Base-by-base conservation (phyloP, 371 early-diverging fungal species). In the Mortierella polycephala region DNA sequence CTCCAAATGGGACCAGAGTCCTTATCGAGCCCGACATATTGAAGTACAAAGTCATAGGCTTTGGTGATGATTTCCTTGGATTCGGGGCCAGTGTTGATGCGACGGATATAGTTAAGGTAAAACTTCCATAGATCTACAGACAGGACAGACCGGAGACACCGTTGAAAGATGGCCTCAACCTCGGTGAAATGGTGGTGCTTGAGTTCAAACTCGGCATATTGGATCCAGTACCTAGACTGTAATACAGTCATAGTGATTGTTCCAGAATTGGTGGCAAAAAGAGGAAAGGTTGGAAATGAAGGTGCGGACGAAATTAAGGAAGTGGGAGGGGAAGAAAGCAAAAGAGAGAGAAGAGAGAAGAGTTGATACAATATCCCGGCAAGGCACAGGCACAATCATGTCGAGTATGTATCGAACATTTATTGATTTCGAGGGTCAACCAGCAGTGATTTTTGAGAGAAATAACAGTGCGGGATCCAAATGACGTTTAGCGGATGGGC, bases 1-100 rank as follows among this genome's bases (percentile, higher is more conserved):
- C 85, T 81, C 99, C 99, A 98, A 45, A 98, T 90, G 39, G 86
- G 82, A 0, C 96, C 96, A 14, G 97, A 89, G 46, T 96, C 95
- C 62, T 90, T 91, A 81, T 98, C 98, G n/a, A 89, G 81, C 9
- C 98, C 99, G 40, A 97, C 89, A 69, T 94, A 91, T 58, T 89
- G 85, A 18, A 98, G 83, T 9, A 94, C 96, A 81, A 91, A 94
- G 71, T 96, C 96, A 84, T 91, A 98, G 7, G 96, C 93, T 71
- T 93, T 89, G 74, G 85, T 85, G 69, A 98, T 91, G 37, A 90
- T 90, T 7, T 80, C 83, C 42, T 93, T 87, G 46, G 90, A 84
- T 64, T 94, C 94, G n/a, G 88, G 87, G n/a, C 85, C 85, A 11
- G 86, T 81, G 81, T 97, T 95, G 69, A 88, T 91, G 20, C 89